Percentiles rank a stretch among this genome's conserved stretches.
Conservation (phyloP, 768 basidiomycete species). For the Trametes gibbosa region DNA sequence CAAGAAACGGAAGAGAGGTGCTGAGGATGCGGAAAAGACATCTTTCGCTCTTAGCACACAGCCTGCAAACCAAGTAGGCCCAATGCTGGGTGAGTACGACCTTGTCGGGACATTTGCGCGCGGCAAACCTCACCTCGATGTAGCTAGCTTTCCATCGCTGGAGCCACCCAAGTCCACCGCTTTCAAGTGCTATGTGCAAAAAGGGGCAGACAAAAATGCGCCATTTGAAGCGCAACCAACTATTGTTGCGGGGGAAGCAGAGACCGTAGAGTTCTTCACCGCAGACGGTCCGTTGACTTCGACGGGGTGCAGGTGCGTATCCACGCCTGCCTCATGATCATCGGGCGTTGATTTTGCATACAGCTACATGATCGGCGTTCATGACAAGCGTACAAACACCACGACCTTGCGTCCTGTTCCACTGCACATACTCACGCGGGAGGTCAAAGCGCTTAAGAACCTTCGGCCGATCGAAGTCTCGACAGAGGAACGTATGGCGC, state of each 20-base stretch:
- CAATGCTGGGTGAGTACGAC: conserved; percentile 47
- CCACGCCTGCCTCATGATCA: not conserved
- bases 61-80: conserved; percentile 41
- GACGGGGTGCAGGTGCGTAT: conserved; percentile 65
- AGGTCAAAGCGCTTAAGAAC: conserved; percentile 82
- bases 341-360: not conserved
- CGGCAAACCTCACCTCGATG: not conserved
- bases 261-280: conserved; percentile 77
- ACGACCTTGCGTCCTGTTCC: conserved; percentile 67
- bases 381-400: conserved; percentile 72
- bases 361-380: conserved; percentile 83
- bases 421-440: conserved; percentile 66
- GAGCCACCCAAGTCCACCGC: conserved; percentile 54
- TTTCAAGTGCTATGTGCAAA: conserved; percentile 53
- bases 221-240: conserved; percentile 35
- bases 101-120: not conserved
- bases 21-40: conserved; percentile 33
- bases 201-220: conserved; percentile 38
- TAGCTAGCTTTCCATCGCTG: conserved; percentile 66
- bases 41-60: conserved; percentile 37
- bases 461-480: conserved; percentile 50
- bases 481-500: conserved; percentile 54
- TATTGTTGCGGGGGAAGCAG: conserved; percentile 80
- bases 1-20: conserved; percentile 48
- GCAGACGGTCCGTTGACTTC: conserved; percentile 43